Conservation (phyloP, 1,284 basidiomycete species). For the Amylostereum chailletii region DNA sequence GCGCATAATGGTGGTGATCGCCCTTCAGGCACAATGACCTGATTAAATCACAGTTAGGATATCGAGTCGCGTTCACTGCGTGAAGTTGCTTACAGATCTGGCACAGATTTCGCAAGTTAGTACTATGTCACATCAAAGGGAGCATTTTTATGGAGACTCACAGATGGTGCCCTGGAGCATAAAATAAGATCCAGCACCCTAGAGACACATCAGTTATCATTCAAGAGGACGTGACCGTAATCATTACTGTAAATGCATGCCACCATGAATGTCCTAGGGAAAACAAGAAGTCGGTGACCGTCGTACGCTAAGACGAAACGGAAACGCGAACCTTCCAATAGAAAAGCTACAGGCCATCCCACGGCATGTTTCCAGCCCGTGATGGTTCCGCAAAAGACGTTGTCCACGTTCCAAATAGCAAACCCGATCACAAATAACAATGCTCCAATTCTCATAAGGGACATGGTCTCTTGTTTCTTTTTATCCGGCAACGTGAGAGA, state of each 20-base stretch:
- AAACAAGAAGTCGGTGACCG: not conserved
- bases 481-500: conserved; percentile 33
- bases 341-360: conserved; percentile 57
- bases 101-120: not conserved
- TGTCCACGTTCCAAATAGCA: conserved; percentile 62
- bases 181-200: conserved; percentile 53
- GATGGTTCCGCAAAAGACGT: conserved; percentile 51
- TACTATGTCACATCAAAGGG: not conserved
- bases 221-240: not conserved
- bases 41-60: not conserved
- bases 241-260: conserved; percentile 49
- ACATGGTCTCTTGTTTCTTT: conserved; percentile 30
- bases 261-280: conserved; percentile 59
- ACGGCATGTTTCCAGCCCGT: conserved; percentile 44
- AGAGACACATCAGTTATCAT: not conserved
- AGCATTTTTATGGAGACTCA: conserved; percentile 23
- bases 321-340: conserved; percentile 43
- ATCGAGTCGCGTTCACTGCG: not conserved
- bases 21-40: conserved; percentile 56
- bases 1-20: conserved; percentile 36
- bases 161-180: conserved; percentile 55
- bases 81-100: conserved; percentile 36
- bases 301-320: not conserved
- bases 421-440: conserved; percentile 48
- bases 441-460: conserved; percentile 38